Evolutionary conservation across 2,329 filamentous ascomycete species (phyloP).

Genomic region (Capronia epimyces): DNA sequence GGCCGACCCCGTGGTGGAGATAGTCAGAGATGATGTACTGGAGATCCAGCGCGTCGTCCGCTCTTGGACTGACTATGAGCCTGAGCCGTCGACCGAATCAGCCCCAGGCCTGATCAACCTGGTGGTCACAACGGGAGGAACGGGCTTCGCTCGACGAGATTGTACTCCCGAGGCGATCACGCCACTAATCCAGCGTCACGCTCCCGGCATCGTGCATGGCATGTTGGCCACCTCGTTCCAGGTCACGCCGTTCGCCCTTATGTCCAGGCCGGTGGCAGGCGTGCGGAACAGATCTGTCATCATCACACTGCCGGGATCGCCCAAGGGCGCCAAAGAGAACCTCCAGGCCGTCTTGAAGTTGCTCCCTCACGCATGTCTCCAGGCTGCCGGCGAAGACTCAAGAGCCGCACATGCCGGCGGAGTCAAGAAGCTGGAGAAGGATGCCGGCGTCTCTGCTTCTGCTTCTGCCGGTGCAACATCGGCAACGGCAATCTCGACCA

Average conservation of each 20-base stretch:
- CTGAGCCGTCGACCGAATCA: conserved; percentile 31
- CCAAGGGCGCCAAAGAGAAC: conserved; percentile 92
- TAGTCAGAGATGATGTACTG: conserved; percentile 70
- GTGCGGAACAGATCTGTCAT: conserved; percentile 76
- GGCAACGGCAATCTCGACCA: conserved; percentile 5
- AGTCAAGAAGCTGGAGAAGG: conserved; percentile 73
- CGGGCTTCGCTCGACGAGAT: conserved; percentile 82
- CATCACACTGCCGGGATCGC: conserved; percentile 85
- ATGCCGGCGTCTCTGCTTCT: conserved; percentile 58
- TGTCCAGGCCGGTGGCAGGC: conserved; percentile 89
- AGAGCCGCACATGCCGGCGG: conserved; percentile 73
- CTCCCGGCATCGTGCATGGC: conserved; percentile 83
- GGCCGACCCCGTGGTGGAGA: conserved; percentile 62
- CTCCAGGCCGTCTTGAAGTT: conserved; percentile 80
- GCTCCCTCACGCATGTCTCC: conserved; percentile 90
- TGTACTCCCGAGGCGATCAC: conserved; percentile 85
- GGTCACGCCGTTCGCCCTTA: conserved; percentile 92
- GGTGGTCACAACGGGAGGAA: conserved; percentile 84
- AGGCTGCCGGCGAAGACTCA: conserved; percentile 79
- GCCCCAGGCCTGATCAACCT: conserved; percentile 54
- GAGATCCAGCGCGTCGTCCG: conserved; percentile 70
- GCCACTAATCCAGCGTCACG: conserved; percentile 74
- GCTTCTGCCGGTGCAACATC: conserved; percentile 12
- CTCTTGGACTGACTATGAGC: conserved; percentile 64
- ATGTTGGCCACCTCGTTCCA: conserved; percentile 82